Conservation (phyloP, 2,329 filamentous ascomycete species). For the Cryphonectria japonica region DNA sequence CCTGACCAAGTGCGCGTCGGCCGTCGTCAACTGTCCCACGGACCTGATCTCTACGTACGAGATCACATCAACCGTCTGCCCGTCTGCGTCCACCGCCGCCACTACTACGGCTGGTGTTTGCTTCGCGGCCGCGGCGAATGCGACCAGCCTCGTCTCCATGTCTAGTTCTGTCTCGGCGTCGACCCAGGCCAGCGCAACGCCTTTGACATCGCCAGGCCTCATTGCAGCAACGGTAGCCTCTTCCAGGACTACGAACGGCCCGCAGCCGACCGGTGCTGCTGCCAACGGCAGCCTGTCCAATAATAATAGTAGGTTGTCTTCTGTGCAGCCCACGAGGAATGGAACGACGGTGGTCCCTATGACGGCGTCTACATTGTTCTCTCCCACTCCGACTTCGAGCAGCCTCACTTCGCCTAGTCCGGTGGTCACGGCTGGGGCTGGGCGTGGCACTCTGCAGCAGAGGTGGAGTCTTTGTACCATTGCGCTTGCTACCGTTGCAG, state of each 20-base stretch:
- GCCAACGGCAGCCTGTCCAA: neutral
- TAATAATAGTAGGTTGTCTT: neutral
- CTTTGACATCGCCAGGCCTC: neutral
- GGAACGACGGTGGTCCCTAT: neutral
- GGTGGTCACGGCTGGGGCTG: neutral
- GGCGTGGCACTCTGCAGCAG: neutral
- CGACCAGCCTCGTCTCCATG: neutral
- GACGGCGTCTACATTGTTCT: neutral
- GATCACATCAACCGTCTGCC: slow-evolving; percentile 17
- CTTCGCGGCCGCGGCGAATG: neutral
- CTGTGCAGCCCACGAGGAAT: neutral
- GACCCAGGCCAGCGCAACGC: neutral
- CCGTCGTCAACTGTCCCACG: slow-evolving; percentile 22
- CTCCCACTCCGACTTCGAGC: neutral
- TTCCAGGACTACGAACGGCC: neutral
- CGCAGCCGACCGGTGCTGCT: neutral
- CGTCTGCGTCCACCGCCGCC: neutral
- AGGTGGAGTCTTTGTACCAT: slow-evolving; percentile 2
- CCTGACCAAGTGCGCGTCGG: slow-evolving; percentile 10
- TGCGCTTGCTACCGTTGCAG: neutral
- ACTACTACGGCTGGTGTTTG: neutral
- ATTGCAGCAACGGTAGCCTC: neutral
- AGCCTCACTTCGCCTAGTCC: neutral
- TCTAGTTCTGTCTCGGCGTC: neutral
- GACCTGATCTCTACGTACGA: slow-evolving; percentile 3